Evolutionary conservation across 257 asterid genomes (phyloP).

Genomic region (Henckelia pumila): DNA sequence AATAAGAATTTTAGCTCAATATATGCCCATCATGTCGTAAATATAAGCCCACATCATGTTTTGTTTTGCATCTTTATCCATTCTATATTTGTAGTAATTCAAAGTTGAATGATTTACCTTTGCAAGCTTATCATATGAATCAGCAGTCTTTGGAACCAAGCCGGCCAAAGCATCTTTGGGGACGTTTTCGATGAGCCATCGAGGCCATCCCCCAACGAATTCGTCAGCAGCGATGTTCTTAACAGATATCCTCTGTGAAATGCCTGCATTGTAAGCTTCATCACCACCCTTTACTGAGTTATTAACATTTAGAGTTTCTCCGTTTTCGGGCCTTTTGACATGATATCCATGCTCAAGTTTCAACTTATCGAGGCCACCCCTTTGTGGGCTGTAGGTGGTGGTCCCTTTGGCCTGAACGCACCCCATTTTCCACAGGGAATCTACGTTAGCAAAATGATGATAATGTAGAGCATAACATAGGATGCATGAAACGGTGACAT

Average conservation of each 20-base stretch:
- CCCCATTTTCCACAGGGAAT: neutral
- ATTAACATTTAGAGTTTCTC: neutral
- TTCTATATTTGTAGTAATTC: neutral
- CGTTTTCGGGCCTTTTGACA: neutral
- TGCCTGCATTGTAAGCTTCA: neutral
- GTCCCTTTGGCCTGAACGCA: neutral
- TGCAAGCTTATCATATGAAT: neutral
- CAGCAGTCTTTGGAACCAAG: neutral
- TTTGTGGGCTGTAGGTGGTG: neutral
- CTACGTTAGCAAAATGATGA: constrained; percentile 9
- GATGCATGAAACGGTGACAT: constrained; percentile 13
- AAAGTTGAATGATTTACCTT: neutral
- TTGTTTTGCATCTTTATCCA: too few species aligned
- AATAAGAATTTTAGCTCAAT: neutral
- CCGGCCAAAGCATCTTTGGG: neutral
- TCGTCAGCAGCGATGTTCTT: neutral
- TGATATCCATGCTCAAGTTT: neutral
- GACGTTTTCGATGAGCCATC: neutral
- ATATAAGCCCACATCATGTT: neutral
- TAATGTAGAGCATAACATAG: neutral
- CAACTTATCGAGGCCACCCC: neutral
- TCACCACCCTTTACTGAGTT: neutral
- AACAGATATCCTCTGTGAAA: neutral
- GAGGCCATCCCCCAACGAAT: neutral
- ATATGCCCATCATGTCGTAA: neutral